Conservation (phyloP, 495 filamentous ascomycete genomes). For the Aspergillus sclerotiicarbonarius region DNA sequence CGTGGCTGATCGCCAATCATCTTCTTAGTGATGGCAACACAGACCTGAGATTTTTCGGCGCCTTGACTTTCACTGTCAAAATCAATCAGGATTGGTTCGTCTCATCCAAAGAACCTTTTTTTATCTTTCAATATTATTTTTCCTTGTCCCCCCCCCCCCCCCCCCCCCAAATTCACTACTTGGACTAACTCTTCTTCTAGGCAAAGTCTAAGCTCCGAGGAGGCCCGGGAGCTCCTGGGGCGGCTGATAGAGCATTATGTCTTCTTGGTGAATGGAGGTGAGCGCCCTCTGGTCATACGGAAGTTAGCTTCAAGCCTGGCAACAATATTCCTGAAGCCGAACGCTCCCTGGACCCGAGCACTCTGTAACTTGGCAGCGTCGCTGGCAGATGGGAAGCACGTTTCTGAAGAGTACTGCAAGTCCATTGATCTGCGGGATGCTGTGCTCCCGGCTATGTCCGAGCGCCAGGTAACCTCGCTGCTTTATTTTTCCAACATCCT, state of each 20-base stretch:
- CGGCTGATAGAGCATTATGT: conserved; percentile 69
- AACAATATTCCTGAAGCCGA: conserved; percentile 73
- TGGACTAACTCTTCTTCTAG: conserved; percentile 34
- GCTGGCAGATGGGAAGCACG: conserved; percentile 52
- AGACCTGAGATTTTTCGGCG: conserved; percentile 88
- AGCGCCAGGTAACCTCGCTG: conserved; percentile 54
- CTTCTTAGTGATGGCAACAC: conserved; percentile 63
- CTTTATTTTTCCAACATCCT: conserved; percentile 73
- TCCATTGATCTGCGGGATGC: conserved; percentile 45
- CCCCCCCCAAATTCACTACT: too few species aligned
- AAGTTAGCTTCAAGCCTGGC: conserved; percentile 84
- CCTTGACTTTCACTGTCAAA: conserved; percentile 89
- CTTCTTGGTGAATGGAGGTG: conserved; percentile 53
- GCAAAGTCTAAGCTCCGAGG: conserved; percentile 58
- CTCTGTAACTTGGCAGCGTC: conserved; percentile 65
- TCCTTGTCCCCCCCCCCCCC: too few species aligned
- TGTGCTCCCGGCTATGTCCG: conserved; percentile 50
- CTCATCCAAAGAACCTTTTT: neutral
- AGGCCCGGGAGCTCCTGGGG: conserved; percentile 61
- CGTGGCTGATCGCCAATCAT: conserved; percentile 80
- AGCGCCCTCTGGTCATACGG: conserved; percentile 64
- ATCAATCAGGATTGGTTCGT: conserved; percentile 77
- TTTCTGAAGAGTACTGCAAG: conserved; percentile 48
- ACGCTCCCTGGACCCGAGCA: conserved; percentile 64
- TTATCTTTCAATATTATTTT: too few species aligned